A percentile compares a stretch with the other conserved stretches of the same genome.
phyloP scores from a whole-genome alignment of 768 basidiomycete species.

The Hericium coralloides region DNA sequence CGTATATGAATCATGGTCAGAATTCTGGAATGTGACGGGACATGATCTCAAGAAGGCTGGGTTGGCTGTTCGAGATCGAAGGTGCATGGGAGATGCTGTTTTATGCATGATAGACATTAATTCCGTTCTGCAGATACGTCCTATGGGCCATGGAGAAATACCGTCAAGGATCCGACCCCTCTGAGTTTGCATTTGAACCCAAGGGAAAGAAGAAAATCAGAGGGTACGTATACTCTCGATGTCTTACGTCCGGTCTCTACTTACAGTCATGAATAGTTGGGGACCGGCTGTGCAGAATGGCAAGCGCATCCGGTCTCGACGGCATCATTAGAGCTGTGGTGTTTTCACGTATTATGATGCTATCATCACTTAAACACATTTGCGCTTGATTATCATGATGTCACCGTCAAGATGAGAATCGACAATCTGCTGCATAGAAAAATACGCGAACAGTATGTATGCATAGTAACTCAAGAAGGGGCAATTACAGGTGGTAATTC shows the following conservation, averaged over 20 bases:
- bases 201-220: slow-evolving; percentile 70
- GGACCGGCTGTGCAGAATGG: slow-evolving; percentile 70
- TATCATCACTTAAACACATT: no score
- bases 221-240: slow-evolving; percentile 45
- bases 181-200: slow-evolving; percentile 54
- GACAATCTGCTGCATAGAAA: no score
- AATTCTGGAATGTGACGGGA: slow-evolving; percentile 58
- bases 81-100: slow-evolving; percentile 31
- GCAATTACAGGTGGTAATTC: slow-evolving; percentile 66
- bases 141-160: slow-evolving; percentile 83
- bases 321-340: slow-evolving; percentile 6
- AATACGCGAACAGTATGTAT: neutral
- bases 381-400: no score
- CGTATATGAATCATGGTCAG: slow-evolving; percentile 56
- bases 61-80: slow-evolving; percentile 57
- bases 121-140: slow-evolving; percentile 48
- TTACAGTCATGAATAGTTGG: slow-evolving; percentile 37
- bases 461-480: slow-evolving; percentile 6
- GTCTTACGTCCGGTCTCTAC: neutral
- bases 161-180: slow-evolving; percentile 43
- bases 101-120: neutral
- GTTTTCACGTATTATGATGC: no score
- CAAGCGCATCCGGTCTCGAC: slow-evolving; percentile 58
- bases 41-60: slow-evolving; percentile 55
- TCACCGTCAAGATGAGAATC: no score